Evolutionary conservation across 2,329 filamentous ascomycete genomes (phyloP).

Genomic region (Ambrosiella cleistominuta): DNA sequence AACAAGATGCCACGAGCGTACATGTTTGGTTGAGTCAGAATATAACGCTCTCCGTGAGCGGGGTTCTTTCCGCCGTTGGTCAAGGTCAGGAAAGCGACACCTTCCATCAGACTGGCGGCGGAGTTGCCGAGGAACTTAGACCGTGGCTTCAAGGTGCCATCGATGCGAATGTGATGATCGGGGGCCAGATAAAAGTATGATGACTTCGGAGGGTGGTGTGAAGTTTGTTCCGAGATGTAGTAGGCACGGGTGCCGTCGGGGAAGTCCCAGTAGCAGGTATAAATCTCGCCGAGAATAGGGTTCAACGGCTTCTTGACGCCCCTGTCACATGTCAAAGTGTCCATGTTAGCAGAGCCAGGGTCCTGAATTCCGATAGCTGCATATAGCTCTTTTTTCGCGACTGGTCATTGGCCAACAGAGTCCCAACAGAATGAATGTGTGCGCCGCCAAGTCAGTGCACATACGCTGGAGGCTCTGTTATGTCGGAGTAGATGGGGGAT

Average conservation of each 20-base stretch:
- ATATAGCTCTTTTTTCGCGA: not conserved
- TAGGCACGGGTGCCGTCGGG: constrained; percentile 71
- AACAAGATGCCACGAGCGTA: constrained; percentile 94
- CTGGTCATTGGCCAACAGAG: not conserved
- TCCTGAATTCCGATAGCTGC: not conserved
- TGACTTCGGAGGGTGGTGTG: constrained; percentile 93
- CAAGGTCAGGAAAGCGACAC: constrained; percentile 70
- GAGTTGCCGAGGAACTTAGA: constrained; percentile 96
- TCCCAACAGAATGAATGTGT: not conserved
- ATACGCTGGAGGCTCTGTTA: not conserved
- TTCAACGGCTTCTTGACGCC: constrained; percentile 98
- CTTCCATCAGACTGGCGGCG: constrained; percentile 95
- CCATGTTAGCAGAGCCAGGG: constrained; percentile 2
- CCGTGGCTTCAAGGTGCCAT: constrained; percentile 84
- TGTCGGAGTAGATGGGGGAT: too few species aligned
- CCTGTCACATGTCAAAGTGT: constrained; percentile 26
- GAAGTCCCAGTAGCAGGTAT: constrained; percentile 91
- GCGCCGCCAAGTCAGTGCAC: not conserved
- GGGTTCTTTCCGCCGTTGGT: constrained; percentile 55
- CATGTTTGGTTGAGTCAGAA: constrained; percentile 96
- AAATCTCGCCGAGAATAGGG: constrained; percentile 86
- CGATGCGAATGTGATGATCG: constrained; percentile 82
- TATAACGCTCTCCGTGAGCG: constrained; percentile 65
- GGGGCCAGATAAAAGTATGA: constrained; percentile 99
- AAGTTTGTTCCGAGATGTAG: constrained; percentile 95